phyloP scores from a whole-genome alignment of 257 asterid species.

The Solanum okadae region DNA sequence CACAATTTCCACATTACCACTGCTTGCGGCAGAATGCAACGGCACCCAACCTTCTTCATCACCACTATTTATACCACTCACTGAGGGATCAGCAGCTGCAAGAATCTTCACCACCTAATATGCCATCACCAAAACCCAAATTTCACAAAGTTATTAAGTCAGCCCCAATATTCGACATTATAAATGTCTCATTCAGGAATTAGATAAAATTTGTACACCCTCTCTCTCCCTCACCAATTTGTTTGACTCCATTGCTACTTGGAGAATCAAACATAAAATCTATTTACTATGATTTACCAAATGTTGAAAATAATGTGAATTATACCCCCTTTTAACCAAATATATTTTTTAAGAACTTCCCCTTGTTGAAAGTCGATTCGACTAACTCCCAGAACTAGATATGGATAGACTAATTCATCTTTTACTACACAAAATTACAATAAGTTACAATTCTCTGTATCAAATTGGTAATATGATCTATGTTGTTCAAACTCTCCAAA shows the following conservation, averaged over 20 bases:
- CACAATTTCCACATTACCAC: conserved; percentile 59
- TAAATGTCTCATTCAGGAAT: neutral
- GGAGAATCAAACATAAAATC: neutral
- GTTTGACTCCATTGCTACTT: neutral
- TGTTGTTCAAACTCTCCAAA: neutral
- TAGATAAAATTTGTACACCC: neutral
- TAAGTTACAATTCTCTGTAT: neutral
- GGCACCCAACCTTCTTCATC: conserved; percentile 99
- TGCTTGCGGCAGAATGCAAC: conserved; percentile 87
- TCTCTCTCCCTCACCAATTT: neutral
- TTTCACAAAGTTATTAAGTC: neutral
- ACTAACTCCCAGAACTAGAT: neutral
- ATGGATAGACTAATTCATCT: neutral
- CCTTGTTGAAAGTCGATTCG: neutral
- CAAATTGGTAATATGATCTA: neutral
- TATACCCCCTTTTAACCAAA: neutral
- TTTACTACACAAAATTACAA: neutral
- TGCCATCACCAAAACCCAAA: conserved; percentile 4
- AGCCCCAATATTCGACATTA: neutral
- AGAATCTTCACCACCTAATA: conserved; percentile 66
- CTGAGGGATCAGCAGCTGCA: conserved; percentile 48
- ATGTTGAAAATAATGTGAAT: neutral
- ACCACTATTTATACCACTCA: conserved; percentile 41
- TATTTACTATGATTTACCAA: neutral
- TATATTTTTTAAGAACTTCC: neutral